Conservation (phyloP, 2,329 filamentous ascomycete genomes). For the Berkeleyomyces rouxiae region DNA sequence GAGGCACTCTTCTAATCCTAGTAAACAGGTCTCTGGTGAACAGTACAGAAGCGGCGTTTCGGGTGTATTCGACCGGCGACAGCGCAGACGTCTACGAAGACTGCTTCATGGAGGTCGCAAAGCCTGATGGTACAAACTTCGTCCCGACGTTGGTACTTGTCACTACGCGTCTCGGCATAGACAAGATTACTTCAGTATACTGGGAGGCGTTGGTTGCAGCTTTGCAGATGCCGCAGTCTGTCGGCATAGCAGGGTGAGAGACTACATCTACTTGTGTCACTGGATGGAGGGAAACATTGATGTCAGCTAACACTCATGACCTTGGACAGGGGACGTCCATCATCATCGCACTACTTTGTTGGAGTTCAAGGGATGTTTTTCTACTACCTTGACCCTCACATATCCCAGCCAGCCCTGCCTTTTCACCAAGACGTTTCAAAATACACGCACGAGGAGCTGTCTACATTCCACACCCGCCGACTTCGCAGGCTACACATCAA, state of each 20-base stretch:
- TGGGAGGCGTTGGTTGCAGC: conserved; percentile 81
- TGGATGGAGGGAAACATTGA: background rate
- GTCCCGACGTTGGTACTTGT: conserved; percentile 78
- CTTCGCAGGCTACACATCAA: conserved; percentile 67
- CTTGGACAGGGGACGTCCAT: conserved; percentile 59
- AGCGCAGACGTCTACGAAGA: conserved; percentile 89
- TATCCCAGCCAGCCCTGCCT: conserved; percentile 57
- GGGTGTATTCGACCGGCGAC: conserved; percentile 79
- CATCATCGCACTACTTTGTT: conserved; percentile 56
- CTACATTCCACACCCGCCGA: conserved; percentile 74
- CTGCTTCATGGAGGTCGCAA: conserved; percentile 62
- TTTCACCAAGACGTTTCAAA: conserved; percentile 38
- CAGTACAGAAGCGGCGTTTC: conserved; percentile 45
- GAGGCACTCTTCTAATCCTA: background rate
- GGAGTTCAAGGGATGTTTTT: conserved; percentile 53
- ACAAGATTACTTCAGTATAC: conserved; percentile 86
- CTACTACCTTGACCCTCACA: conserved; percentile 92
- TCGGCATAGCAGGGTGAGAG: conserved; percentile 80
- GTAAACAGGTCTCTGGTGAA: conserved; percentile 53
- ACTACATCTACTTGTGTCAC: background rate
- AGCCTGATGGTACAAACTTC: conserved; percentile 47
- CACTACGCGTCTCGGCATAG: conserved; percentile 77
- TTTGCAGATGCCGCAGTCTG: conserved; percentile 77
- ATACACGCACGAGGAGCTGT: conserved; percentile 56
- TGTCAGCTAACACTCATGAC: conserved; percentile 5